phyloP scores from a whole-genome alignment of 2,329 filamentous ascomycete species.

The Catunica adiposa region DNA sequence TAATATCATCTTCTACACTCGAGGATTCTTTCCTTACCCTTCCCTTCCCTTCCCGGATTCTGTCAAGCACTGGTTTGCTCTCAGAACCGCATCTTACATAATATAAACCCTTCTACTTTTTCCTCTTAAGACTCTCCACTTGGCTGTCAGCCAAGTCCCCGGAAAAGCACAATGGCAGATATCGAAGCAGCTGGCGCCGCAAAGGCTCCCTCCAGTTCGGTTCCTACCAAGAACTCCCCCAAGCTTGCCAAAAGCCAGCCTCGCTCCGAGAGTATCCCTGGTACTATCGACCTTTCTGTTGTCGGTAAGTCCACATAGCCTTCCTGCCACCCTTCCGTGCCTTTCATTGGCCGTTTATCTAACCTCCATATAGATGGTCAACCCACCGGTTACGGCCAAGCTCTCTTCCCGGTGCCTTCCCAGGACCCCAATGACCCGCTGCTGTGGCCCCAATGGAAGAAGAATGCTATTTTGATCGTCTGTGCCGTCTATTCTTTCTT shows the following conservation, averaged over 20 bases:
- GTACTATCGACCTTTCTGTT: slow-evolving; percentile 35
- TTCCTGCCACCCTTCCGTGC: background rate
- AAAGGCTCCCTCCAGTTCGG: background rate
- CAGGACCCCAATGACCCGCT: slow-evolving; percentile 46
- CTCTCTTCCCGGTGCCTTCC: slow-evolving; percentile 42
- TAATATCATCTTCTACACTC: too few relatives aligned
- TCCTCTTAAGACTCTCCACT: background rate
- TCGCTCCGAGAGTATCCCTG: slow-evolving; percentile 37
- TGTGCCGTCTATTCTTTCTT: slow-evolving; percentile 18
- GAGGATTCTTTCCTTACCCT: background rate
- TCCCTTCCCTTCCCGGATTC: background rate
- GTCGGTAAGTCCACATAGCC: slow-evolving; percentile 17
- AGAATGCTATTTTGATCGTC: slow-evolving; percentile 36
- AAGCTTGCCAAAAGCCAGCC: slow-evolving; percentile 28
- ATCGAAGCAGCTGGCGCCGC: slow-evolving; percentile 3
- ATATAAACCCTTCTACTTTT: background rate
- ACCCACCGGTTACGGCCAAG: slow-evolving; percentile 42
- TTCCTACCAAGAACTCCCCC: background rate
- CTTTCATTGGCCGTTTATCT: background rate
- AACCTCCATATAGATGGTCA: slow-evolving; percentile 32
- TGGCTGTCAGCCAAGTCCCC: background rate
- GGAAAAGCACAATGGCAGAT: slow-evolving; percentile 4
- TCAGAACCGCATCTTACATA: background rate
- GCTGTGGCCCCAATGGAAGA: slow-evolving; percentile 40
- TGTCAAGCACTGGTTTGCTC: background rate